Evolutionary conservation across 1,139 yeast genomes (phyloP).

Genomic region (Diutina catenulata): DNA sequence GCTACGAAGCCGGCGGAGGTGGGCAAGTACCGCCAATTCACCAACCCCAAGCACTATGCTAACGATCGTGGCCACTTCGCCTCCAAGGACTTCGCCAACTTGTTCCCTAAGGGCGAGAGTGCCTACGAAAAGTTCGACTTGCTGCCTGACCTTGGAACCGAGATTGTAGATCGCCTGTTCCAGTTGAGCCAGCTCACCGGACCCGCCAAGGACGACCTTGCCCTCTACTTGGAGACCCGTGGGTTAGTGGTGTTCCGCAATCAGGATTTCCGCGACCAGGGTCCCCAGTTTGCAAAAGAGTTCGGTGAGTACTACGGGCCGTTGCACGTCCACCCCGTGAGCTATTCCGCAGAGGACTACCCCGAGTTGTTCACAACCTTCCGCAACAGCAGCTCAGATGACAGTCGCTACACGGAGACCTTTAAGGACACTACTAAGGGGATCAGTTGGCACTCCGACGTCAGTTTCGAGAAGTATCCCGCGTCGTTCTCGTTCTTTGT

Average conservation of each 20-base stretch:
- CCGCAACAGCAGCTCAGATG: slow-evolving; percentile 19
- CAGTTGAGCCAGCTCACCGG: slow-evolving; percentile 22
- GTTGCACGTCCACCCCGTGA: slow-evolving; percentile 21
- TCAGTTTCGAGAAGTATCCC: slow-evolving; percentile 21
- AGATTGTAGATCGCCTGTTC: slow-evolving; percentile 9
- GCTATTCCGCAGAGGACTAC: slow-evolving; percentile 15
- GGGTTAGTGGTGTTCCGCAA: slow-evolving; percentile 20
- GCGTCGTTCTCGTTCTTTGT: slow-evolving; percentile 20
- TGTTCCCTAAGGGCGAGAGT: slow-evolving; percentile 2
- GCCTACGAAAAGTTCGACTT: slow-evolving; percentile 5
- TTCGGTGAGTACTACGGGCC: slow-evolving; percentile 22
- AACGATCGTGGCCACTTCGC: slow-evolving; percentile 8
- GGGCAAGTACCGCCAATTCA: slow-evolving; percentile 13
- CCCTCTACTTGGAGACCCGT: slow-evolving; percentile 19
- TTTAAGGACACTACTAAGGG: slow-evolving; percentile 13
- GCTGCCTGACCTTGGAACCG: slow-evolving; percentile 7
- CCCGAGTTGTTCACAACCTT: slow-evolving; percentile 21
- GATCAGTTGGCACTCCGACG: slow-evolving; percentile 20
- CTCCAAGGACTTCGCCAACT: slow-evolving; percentile 6
- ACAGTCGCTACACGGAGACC: slow-evolving; percentile 12
- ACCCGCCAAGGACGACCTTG: slow-evolving; percentile 21
- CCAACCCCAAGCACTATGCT: slow-evolving; percentile 10
- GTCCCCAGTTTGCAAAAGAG: slow-evolving; percentile 17
- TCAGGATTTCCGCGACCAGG: slow-evolving; percentile 21
- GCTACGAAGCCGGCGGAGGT: slow-evolving; percentile 12